Evolutionary conservation across 2,329 filamentous ascomycete genomes (phyloP).

Genomic region (Aphanoascus verrucosus): DNA sequence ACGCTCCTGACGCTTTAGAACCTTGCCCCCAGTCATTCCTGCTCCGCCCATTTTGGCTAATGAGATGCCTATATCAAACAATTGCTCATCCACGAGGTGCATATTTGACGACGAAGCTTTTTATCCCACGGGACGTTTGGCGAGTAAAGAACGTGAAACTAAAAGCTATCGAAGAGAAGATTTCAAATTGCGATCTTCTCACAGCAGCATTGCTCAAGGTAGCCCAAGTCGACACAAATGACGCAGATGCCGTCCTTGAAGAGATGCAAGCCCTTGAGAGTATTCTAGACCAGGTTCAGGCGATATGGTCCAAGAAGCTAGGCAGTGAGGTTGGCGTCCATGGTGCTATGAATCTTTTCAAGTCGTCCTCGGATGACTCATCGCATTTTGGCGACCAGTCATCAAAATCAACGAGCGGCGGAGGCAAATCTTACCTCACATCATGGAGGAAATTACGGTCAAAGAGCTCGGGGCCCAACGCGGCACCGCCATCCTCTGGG

Average conservation of each 20-base stretch:
- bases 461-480: constrained; percentile 64
- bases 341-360: constrained; percentile 62
- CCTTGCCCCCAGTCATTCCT: constrained; percentile 82
- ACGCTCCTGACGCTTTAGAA: constrained; percentile 69
- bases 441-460: constrained; percentile 84
- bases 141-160: constrained; percentile 87
- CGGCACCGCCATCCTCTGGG: constrained; percentile 19
- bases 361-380: constrained; percentile 45
- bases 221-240: constrained; percentile 70
- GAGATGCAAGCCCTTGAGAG: constrained; percentile 86
- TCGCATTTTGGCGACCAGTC: constrained; percentile 28
- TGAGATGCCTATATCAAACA: constrained; percentile 88
- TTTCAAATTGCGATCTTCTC: constrained; percentile 78
- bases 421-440: constrained; percentile 66
- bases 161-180: constrained; percentile 84
- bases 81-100: constrained; percentile 83
- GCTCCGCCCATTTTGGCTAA: constrained; percentile 94
- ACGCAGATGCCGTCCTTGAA: constrained; percentile 83
- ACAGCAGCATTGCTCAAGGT: constrained; percentile 82
- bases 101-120: constrained; percentile 82
- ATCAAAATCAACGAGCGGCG: constrained; percentile 47
- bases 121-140: constrained; percentile 89
- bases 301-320: constrained; percentile 65
- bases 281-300: constrained; percentile 76
- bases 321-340: constrained; percentile 88